Evolutionary conservation across 108 stramenopile genomes (phyloP), one percentile per base, ranked within the genome.

Genomic region (Cyclotella sp.): DNA sequence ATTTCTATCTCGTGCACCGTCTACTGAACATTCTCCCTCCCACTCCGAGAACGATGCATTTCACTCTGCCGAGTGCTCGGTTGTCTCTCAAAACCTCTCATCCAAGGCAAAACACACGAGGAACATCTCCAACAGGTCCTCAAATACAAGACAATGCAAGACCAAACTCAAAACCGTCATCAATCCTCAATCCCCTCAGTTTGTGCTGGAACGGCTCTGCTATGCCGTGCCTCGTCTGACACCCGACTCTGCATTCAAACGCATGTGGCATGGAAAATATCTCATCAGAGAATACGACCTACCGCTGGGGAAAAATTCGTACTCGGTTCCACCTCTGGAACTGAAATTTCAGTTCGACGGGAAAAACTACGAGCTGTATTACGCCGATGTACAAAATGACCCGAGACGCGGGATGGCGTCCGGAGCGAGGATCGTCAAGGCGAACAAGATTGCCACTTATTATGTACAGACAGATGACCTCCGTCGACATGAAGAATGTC

Each of bases 401-500:
- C 19, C 14, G 12, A 57, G 22, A 4, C 12, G 34, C 2, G 12
- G 14, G 29, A 39, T n/a, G 30, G 15, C 11, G 19, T 61, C 6
- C 34, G 4, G 34, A 34, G 34, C 4, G 6, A 34, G 2, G 34
- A 2, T 9, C 58, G 58, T 44, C 39, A 57, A 75, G 29, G 16
- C 44, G 7, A 76, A 68, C 26, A 68, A 61, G 21, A 58, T 76
- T 9, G 60, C 44, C 1, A 60, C 75, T 0, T 30, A 61, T 42
- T 76, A 76, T 44, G 68, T 76, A 9, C 67, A 59, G 57, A 68
- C 75, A n/a, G 68, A 76, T 8, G 28, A 69, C 52, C 67, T 76
- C 3, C 75, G 66, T 21, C 47, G 68, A 18, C 75, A 53, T 34
- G 75, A 76, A 62, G 66, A 68, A 44, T 49, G 39, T 47, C 45